Percentiles rank a stretch among this genome's conserved stretches.
Conservation (phyloP, 2,329 filamentous ascomycete species). For the Calonectria montana region DNA sequence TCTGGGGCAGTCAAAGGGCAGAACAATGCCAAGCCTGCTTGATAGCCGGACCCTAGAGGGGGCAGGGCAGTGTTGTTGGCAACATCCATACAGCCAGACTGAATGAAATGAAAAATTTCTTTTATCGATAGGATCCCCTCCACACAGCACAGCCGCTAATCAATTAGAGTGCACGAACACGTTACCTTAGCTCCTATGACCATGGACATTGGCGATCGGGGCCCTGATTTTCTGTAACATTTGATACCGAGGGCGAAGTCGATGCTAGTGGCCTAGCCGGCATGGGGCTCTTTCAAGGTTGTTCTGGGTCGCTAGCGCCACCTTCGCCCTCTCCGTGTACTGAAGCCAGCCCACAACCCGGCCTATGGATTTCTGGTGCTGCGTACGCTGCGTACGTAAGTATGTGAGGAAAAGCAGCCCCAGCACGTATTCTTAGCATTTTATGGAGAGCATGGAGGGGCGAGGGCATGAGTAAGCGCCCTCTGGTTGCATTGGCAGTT, state of each 20-base stretch:
- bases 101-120: background rate
- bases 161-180: constrained; percentile 10
- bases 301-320: background rate
- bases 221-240: constrained; percentile 5
- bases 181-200: constrained; percentile 1
- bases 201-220: background rate
- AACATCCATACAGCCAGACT: background rate
- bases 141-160: constrained; percentile 1
- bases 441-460: background rate
- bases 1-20: background rate
- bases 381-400: background rate
- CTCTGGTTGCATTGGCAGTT: background rate
- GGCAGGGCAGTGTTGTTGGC: background rate
- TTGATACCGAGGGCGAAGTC: constrained; percentile 2
- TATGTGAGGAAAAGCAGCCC: background rate
- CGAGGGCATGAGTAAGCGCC: background rate
- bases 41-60: constrained; percentile 1
- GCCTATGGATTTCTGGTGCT: background rate
- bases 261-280: background rate
- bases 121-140: background rate
- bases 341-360: background rate
- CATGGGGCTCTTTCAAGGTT: constrained; percentile 8
- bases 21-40: constrained; percentile 2
- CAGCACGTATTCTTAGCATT: background rate
- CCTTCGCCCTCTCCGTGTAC: constrained; percentile 6